phyloP scores from a whole-genome alignment of 768 basidiomycete species.

The Pleurotus salmoneostramineus region DNA sequence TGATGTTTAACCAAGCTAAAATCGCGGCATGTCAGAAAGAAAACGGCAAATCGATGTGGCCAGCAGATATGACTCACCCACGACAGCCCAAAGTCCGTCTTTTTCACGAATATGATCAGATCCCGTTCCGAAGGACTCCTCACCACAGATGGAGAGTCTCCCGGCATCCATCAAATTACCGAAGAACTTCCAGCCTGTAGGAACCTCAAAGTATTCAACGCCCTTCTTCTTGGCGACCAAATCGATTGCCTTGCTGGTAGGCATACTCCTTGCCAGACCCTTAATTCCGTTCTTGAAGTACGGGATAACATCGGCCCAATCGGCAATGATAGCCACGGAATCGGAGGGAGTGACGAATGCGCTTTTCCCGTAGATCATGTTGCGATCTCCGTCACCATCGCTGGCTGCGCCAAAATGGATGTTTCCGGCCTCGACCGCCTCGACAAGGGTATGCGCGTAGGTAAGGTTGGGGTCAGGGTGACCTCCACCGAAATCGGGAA shows the following conservation, averaged over 20 bases:
- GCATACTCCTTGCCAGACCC: conserved; percentile 96
- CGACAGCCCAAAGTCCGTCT: conserved; percentile 96
- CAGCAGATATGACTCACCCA: conserved; percentile 53
- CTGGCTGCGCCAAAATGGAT: conserved; percentile 95
- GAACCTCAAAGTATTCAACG: conserved; percentile 91
- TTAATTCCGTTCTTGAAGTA: conserved; percentile 95
- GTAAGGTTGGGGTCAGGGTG: conserved; percentile 99
- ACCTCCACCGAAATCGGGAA: conserved; percentile 95
- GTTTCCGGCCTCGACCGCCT: conserved; percentile 79
- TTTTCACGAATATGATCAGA: conserved; percentile 99
- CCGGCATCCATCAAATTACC: conserved; percentile 99
- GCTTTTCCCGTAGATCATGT: conserved; percentile 99
- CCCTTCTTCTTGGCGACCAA: conserved; percentile 93
- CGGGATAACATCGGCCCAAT: conserved; percentile 90
- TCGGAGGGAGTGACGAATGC: conserved; percentile 98
- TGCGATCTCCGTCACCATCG: conserved; percentile 96
- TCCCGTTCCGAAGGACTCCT: conserved; percentile 99
- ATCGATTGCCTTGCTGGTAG: conserved; percentile 95
- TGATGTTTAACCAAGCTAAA: conserved; percentile 94
- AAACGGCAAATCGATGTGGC: not conserved
- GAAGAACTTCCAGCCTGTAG: conserved; percentile 99
- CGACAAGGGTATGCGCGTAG: conserved; percentile 92
- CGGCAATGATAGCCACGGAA: conserved; percentile 97
- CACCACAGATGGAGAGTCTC: conserved; percentile 95
- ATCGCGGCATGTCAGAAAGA: not conserved